Conservation (phyloP, 1,284 basidiomycete species). For the Volvariella volvacea region DNA sequence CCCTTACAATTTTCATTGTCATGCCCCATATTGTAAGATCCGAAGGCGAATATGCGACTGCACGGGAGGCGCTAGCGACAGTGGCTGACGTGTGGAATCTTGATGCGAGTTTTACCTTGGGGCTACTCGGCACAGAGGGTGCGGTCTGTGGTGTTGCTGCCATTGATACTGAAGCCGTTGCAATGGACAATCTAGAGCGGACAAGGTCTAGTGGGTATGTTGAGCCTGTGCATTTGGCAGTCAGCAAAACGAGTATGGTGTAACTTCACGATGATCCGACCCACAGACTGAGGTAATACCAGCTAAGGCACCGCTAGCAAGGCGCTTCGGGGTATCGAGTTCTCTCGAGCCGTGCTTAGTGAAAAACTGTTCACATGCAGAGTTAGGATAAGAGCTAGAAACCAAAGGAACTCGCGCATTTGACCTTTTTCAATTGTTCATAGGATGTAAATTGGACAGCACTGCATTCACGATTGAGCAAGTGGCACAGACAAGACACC, state of each 20-base stretch:
- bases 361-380: conserved; percentile 45
- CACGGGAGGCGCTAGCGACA: conserved; percentile 20
- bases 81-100: conserved; percentile 48
- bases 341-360: conserved; percentile 60
- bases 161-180: conserved; percentile 67
- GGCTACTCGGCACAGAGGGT: conserved; percentile 14
- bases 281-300: conserved; percentile 86
- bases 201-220: conserved; percentile 95
- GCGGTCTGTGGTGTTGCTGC: conserved; percentile 13
- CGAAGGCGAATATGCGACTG: conserved; percentile 34
- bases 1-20: conserved; percentile 83
- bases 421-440: conserved; percentile 80
- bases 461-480: conserved; percentile 36
- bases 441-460: conserved; percentile 93
- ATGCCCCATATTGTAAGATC: conserved; percentile 83
- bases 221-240: conserved; percentile 43
- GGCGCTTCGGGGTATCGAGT: conserved; percentile 78
- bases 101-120: conserved; percentile 32
- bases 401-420: conserved; percentile 12
- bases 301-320: conserved; percentile 82
- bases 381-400: conserved; percentile 5
- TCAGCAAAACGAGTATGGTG: conserved; percentile 1
- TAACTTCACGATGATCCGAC: conserved; percentile 20
- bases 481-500: not conserved
- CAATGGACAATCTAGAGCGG: conserved; percentile 88